phyloP scores from a whole-genome alignment of 2,329 filamentous ascomycete genomes.

The Trichoderma sp. region DNA sequence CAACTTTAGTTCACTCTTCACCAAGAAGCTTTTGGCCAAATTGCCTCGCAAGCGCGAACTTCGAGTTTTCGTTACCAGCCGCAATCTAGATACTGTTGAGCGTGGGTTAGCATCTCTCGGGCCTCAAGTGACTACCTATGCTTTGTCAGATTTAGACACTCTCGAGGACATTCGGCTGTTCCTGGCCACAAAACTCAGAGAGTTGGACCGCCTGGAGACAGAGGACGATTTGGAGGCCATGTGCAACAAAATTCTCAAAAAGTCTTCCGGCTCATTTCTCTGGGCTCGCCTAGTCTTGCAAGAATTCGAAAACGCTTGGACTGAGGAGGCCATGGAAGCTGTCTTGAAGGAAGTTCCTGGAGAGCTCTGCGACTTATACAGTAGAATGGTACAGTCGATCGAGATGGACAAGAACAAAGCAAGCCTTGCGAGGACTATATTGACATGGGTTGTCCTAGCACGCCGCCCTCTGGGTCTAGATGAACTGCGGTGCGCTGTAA shows the following conservation, averaged over 20 bases:
- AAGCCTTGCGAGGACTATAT: not conserved
- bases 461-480: not conserved
- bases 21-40: not conserved
- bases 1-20: not conserved
- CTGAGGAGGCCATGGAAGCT: slow-evolving; percentile 4
- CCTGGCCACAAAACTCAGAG: not conserved
- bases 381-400: not conserved
- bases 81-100: not conserved
- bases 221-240: not conserved
- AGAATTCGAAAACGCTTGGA: slow-evolving; percentile 11
- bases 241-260: slow-evolving; percentile 6
- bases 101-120: not conserved
- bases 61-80: slow-evolving; percentile 8
- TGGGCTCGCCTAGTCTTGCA: slow-evolving; percentile 12
- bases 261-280: slow-evolving; percentile 11
- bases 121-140: not conserved
- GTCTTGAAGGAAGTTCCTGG: not conserved
- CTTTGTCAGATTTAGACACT: not conserved
- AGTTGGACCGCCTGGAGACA: not conserved
- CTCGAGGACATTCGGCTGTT: not conserved
- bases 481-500: slow-evolving; percentile 1
- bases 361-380: not conserved
- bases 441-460: slow-evolving; percentile 5
- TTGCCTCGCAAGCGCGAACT: not conserved
- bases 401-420: not conserved